Conservation (phyloP, 257 asterid species). For the Solanum sparsipilum region DNA sequence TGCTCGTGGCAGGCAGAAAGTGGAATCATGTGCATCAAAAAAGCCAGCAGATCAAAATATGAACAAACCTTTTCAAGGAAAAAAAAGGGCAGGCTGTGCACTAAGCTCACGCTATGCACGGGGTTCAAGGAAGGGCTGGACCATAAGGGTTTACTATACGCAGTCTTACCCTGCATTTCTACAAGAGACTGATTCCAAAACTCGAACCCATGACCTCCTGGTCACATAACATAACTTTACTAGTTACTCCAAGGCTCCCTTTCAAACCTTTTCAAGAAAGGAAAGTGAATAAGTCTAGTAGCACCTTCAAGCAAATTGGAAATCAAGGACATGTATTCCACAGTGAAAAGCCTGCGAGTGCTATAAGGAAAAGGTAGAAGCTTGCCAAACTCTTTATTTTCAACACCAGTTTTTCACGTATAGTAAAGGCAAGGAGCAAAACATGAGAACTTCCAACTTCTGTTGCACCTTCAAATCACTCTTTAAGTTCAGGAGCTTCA, state of each 20-base stretch:
- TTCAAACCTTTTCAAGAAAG: neutral
- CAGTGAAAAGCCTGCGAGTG: slow-evolving; percentile 44
- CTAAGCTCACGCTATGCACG: neutral
- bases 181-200: neutral
- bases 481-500: slow-evolving; percentile 74
- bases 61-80: neutral
- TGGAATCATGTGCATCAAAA: slow-evolving; percentile 52
- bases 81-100: neutral
- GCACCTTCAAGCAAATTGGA: slow-evolving; percentile 78
- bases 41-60: slow-evolving; percentile 2
- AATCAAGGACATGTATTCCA: slow-evolving; percentile 40
- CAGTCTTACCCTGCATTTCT: neutral
- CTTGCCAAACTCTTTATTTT: slow-evolving; percentile 39
- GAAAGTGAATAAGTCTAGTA: neutral
- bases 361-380: slow-evolving; percentile 70
- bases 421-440: slow-evolving; percentile 61
- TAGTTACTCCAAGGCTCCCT: neutral
- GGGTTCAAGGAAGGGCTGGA: neutral
- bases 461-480: slow-evolving; percentile 71
- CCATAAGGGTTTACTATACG: neutral
- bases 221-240: neutral
- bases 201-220: neutral
- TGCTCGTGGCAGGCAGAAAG: slow-evolving; percentile 90
- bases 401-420: slow-evolving; percentile 42
- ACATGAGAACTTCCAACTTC: slow-evolving; percentile 85